Base-by-base conservation (phyloP, 805 yeast species). In the Pichia membranifaciens region DNA sequence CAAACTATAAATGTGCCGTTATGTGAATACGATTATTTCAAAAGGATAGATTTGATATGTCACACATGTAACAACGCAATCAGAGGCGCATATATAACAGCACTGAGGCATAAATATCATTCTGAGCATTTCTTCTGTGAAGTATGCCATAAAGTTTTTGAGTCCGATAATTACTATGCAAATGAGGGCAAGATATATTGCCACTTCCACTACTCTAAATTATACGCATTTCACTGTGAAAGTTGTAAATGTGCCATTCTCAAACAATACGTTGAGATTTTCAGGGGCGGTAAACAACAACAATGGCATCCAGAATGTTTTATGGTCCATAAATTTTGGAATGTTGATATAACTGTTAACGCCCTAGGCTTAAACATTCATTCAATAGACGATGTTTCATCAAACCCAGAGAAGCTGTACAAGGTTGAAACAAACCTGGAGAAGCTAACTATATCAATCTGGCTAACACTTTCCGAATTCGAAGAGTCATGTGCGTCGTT, bases 281-380 rank as follows among this genome's bases (percentile, higher is more conserved):
- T 81, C 51, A 75, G 93, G 55, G 96, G 96, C 43, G 96, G 96
- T 20, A 76, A 83, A 55, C 84, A 86, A 49, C 96, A 90, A 64
- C 95, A 88, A 62, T 93, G 99, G 99, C 99, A 93, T 66, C 98
- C 97, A 1, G 98, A 95, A 63, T 93, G 99, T 70, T 93, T 89
- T 62, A 95, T 95, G 89, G 95, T 93, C 41, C 90, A 86, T 70
- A 90, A 90, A 65, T 90, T 88, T 59, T 93, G 99, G 99, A 89
- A 88, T 61, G 95, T 90, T 18, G 76, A 82, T 48, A 71, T 93
- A 20, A 75, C 84, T 1, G 74, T 84, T 0, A 82, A 76, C 43
- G 69, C 77, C 8, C 74, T 84, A 23, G 90, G 71, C 34, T 66
- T 55, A n/a, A 48, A 51, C 29, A 32, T 52, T 16, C 51, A 50